Conservation (phyloP, 805 yeast species). For the Candida vartiovaarae region DNA sequence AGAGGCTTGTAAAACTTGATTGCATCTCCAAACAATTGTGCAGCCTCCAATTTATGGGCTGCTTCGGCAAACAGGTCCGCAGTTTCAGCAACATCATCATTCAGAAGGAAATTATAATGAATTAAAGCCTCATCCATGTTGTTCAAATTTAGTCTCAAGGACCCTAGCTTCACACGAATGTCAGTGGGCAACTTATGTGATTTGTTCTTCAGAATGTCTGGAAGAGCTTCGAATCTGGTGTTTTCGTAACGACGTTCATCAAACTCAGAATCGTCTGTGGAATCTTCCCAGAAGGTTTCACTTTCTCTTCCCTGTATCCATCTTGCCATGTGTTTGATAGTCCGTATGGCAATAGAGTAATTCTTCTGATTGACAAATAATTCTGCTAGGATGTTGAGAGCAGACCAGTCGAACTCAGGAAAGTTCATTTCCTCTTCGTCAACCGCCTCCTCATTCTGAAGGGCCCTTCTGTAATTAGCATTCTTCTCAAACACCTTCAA, state of each 20-base stretch:
- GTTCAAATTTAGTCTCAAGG: conserved; percentile 59
- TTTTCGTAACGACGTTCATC: conserved; percentile 59
- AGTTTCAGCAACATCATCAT: conserved; percentile 51
- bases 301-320: conserved; percentile 70
- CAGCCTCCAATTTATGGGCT: conserved; percentile 64
- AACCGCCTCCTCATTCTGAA: conserved; percentile 21
- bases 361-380: conserved; percentile 64
- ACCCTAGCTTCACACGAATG: conserved; percentile 75
- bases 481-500: conserved; percentile 57
- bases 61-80: conserved; percentile 72
- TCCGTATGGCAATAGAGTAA: conserved; percentile 54
- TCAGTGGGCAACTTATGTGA: conserved; percentile 68
- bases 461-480: conserved; percentile 31
- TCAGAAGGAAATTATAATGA: conserved; percentile 58
- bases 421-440: conserved; percentile 24
- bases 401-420: conserved; percentile 78
- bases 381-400: conserved; percentile 77
- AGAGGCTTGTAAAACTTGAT: conserved; percentile 56
- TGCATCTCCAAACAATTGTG: conserved; percentile 71
- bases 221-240: conserved; percentile 34
- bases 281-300: conserved; percentile 39
- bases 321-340: conserved; percentile 65
- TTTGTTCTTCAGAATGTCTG: conserved; percentile 30
- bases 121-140: conserved; percentile 61
- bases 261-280: conserved; percentile 70